Evolutionary conservation across 2,329 filamentous ascomycete genomes (phyloP), one percentile per base, ranked within the genome.

Genomic region (Apiospora kogelbergensis): DNA sequence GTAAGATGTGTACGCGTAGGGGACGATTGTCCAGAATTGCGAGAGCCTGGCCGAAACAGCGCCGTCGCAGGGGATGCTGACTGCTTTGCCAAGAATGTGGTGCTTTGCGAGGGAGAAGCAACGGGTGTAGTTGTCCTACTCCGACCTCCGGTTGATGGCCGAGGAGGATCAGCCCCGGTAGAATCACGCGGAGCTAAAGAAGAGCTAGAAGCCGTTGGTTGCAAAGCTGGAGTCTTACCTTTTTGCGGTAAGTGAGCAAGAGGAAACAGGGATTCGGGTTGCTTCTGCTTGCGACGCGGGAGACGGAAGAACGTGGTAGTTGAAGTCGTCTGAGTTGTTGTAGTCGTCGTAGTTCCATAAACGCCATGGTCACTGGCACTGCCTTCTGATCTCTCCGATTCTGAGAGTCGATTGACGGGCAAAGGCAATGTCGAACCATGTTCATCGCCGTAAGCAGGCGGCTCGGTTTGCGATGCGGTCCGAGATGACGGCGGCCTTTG

Each of bases 361-460:
- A 88, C 82, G 48, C 84, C 84, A 73, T 87, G 86, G 75, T 95
- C 91, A 53, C 86, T 89, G 20, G 91, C 93, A 80, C 93, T 97
- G 60, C 89, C 92, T 79, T 98, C 95, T 37, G 95, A 98, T 73
- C 93, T 89, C 78, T 98, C 95, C 1, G 95, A 98, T 76, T 98
- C 95, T 6, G 93, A 96, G 37, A 92, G 82, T 48, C 93, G 85
- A 71, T 88, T 86, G 40, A 88, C 82, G 13, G 90, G 89, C 24
- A 92, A 84, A 9, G 89, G 89, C 70, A 93, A 82, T 2, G 88
- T 84, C 17, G 89, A 88, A 69, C 84, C 85, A 33, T 84, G 83
- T 71, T 91, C 89, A 71, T 91, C 89, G 63, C 86, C 85, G 69
- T 90, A 90, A 37, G 88, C 84, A 68, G 88, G 85, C 73, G 89